These are phyloP conservation scores for Sergeia podlipaevii DNA, from an alignment of 208 protist species.

Conservation along the genomic window DNA sequence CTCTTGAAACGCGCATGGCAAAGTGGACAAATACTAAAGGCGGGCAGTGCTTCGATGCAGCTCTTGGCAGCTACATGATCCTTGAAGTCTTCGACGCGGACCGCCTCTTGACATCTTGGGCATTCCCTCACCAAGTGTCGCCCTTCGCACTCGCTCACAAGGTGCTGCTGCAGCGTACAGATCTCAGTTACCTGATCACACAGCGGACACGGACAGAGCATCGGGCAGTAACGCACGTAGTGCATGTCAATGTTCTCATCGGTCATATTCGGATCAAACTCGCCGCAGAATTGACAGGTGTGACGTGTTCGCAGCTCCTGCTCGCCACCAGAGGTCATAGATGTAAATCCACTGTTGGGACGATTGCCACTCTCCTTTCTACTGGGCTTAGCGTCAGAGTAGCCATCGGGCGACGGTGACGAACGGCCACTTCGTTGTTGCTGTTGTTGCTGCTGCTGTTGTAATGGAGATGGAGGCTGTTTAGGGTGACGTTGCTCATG, in stretches of 20 bases:
- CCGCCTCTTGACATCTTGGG: conserved; percentile 85
- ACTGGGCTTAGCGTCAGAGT: neutral
- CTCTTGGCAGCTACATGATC: conserved; percentile 50
- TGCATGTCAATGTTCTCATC: conserved; percentile 80
- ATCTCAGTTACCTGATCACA: conserved; percentile 93
- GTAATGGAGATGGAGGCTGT: neutral
- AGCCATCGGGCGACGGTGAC: too few species aligned
- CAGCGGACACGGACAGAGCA: conserved; percentile 89
- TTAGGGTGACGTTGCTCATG: neutral
- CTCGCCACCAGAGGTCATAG: conserved; percentile 12
- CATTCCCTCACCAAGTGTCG: conserved; percentile 72
- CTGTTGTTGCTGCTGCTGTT: neutral
- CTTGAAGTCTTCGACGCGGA: conserved; percentile 72
- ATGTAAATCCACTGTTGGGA: neutral
- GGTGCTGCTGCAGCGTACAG: conserved; percentile 81
- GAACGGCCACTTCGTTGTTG: neutral
- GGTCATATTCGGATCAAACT: conserved; percentile 65
- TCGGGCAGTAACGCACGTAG: conserved; percentile 83
- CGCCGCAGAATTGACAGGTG: conserved; percentile 89
- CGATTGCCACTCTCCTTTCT: neutral
- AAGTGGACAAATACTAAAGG: conserved; percentile 79
- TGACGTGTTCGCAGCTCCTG: conserved; percentile 19
- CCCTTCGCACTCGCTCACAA: conserved; percentile 84
- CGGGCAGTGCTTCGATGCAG: conserved; percentile 70
- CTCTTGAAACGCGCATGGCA: conserved; percentile 75